phyloP scores from a whole-genome alignment of 345 rosid genomes.

The Kernera saxatilis region DNA sequence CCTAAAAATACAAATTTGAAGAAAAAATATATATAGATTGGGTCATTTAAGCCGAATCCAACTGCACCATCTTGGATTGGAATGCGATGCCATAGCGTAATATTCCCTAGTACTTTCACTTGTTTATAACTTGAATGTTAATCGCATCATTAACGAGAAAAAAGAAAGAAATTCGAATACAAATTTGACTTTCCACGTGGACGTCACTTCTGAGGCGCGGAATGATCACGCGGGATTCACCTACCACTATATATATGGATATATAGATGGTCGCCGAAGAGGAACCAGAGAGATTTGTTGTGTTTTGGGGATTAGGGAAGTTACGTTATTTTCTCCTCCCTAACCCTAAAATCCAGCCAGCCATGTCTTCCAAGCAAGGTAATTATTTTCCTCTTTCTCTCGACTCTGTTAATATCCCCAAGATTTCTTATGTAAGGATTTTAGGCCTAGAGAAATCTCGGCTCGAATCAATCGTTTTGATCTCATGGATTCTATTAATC shows the following conservation, averaged over 20 bases:
- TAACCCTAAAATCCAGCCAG: conserved; percentile 18
- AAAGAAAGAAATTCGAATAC: neutral
- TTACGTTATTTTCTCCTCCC: conserved; percentile 16
- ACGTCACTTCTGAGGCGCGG: neutral
- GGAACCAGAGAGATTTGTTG: neutral
- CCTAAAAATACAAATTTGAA: too few relatives aligned
- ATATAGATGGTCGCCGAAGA: neutral
- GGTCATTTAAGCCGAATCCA: too few relatives aligned
- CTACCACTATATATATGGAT: neutral
- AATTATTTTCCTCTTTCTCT: neutral
- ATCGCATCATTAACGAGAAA: too few relatives aligned
- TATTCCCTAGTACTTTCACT: too few relatives aligned
- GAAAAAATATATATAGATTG: too few relatives aligned
- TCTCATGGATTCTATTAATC: neutral
- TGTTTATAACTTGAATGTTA: too few relatives aligned
- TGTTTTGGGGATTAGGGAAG: neutral
- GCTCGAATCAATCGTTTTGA: neutral
- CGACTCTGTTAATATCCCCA: neutral
- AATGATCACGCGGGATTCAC: neutral
- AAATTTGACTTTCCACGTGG: neutral
- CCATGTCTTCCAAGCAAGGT: conserved; percentile 71
- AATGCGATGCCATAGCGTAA: too few relatives aligned
- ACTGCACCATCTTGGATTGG: too few relatives aligned
- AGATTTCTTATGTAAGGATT: neutral
- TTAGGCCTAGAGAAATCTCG: neutral